Evolutionary conservation across 177 flowering plant genomes (phyloP), one percentile per base, ranked within the genome.

Genomic region (Telopea speciosissima): DNA sequence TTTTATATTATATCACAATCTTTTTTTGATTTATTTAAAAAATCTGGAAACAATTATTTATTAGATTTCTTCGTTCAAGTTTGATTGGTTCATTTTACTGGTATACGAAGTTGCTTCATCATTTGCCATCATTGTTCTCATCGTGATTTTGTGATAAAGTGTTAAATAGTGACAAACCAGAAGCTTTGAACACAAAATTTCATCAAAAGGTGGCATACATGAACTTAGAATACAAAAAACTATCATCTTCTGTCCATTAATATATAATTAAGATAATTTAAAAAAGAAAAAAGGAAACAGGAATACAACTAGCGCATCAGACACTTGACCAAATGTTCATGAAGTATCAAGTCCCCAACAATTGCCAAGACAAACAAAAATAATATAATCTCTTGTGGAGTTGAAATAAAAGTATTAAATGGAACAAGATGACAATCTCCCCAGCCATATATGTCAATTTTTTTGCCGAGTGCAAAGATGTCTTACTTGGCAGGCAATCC

Each of bases 401-500:
- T n/a, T 62, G 9, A 7, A 56, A 56, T 8, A 6, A 31, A 59
- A 26, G 40, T 5, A 17, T n/a, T 26, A 66, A 22, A 23, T 22
- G 23, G 8, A 44, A 21, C 8, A 65, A 54, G 24, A 26, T 17
- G 36, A 42, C 26, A 6, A 17, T n/a, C n/a, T n/a, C n/a, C n/a
- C n/a, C n/a, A n/a, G n/a, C n/a, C n/a, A n/a, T n/a, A 45, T 9
- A 12, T 45, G 54, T 45, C 54, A 12, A 45, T 12, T 45, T 45
- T 45, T 45, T 45, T 1, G 17, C 4, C 3, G 6, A 19, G 2
- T 56, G n/a, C n/a, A 60, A 54, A 40, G 28, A 72, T 65, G 62
- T 44, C 93, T 84, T 89, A 89, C 97, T 83, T 89, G 77, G 99
- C 97, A 72, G 99, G 97, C 76, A 88, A 70, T 72, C 96, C 96